Percentiles rank a stretch among this genome's conserved stretches.
phyloP scores from a whole-genome alignment of 2,329 filamentous ascomycete genomes.

The Stylonectria norvegica region DNA sequence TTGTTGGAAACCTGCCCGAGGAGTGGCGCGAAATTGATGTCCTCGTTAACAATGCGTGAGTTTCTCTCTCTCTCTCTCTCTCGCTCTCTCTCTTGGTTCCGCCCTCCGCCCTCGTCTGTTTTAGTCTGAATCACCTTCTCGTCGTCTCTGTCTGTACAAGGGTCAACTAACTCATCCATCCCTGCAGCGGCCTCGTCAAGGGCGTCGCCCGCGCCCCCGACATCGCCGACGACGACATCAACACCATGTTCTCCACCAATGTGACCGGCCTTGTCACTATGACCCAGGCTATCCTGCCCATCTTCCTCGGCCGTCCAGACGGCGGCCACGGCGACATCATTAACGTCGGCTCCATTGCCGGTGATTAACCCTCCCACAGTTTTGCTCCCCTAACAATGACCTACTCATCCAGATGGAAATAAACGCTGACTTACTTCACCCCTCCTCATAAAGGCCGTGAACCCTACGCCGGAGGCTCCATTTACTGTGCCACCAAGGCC shows the following conservation, averaged over 20 bases:
- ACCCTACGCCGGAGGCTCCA: slow-evolving; percentile 77
- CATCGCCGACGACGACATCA: slow-evolving; percentile 78
- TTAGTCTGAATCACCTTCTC: neutral
- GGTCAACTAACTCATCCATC: neutral
- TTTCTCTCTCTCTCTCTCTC: slow-evolving; percentile 15
- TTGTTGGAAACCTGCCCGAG: slow-evolving; percentile 70
- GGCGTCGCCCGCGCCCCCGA: slow-evolving; percentile 82
- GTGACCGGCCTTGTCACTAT: slow-evolving; percentile 93
- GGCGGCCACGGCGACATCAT: slow-evolving; percentile 89
- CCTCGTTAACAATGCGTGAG: slow-evolving; percentile 93
- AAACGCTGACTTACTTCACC: neutral
- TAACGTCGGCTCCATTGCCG: slow-evolving; percentile 90
- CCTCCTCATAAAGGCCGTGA: slow-evolving; percentile 57
- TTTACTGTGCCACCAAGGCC: slow-evolving; percentile 92
- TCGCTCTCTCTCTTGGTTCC: too few species aligned
- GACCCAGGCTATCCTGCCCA: slow-evolving; percentile 84
- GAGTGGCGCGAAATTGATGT: slow-evolving; percentile 85
- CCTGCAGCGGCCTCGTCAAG: slow-evolving; percentile 74
- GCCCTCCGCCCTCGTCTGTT: too few species aligned
- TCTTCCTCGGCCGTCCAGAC: slow-evolving; percentile 72
- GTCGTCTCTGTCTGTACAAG: neutral
- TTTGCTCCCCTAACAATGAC: neutral
- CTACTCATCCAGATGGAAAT: neutral
- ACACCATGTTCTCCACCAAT: slow-evolving; percentile 87
- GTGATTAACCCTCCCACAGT: slow-evolving; percentile 15